Conservation (phyloP, 2,329 filamentous ascomycete species). For the Elsinoe ampelina region DNA sequence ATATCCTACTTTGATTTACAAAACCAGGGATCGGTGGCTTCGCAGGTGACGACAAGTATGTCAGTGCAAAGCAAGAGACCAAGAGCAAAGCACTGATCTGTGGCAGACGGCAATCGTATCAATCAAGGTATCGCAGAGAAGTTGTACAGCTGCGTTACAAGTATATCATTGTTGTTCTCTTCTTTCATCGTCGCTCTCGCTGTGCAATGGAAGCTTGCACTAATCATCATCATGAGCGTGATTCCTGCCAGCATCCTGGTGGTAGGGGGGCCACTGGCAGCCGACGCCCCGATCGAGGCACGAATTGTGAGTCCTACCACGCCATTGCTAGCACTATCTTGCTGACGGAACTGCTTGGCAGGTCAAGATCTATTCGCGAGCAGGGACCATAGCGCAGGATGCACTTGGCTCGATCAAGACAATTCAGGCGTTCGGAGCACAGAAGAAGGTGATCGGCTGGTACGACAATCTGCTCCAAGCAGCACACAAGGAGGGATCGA, state of each 20-base stretch:
- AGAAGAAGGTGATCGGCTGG: slow-evolving; percentile 33
- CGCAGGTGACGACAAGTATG: slow-evolving; percentile 50
- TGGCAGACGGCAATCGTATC: slow-evolving; percentile 29
- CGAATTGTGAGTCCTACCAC: slow-evolving; percentile 22
- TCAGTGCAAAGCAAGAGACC: not conserved
- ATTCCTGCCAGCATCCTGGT: slow-evolving; percentile 36
- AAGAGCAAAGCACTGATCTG: slow-evolving; percentile 12
- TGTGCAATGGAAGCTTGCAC: slow-evolving; percentile 36
- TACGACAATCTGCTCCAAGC: slow-evolving; percentile 36
- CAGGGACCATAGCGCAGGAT: slow-evolving; percentile 41
- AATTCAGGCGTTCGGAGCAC: slow-evolving; percentile 41
- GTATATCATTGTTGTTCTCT: slow-evolving; percentile 31
- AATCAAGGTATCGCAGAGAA: slow-evolving; percentile 35
- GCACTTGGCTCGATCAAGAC: slow-evolving; percentile 42
- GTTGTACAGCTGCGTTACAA: slow-evolving; percentile 27
- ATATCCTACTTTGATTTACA: slow-evolving; percentile 57
- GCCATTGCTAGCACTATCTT: not conserved
- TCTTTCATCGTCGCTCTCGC: slow-evolving; percentile 33
- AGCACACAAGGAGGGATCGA: slow-evolving; percentile 37
- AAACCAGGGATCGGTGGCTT: slow-evolving; percentile 48
- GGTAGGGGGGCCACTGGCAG: slow-evolving; percentile 25
- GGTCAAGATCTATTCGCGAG: slow-evolving; percentile 34
- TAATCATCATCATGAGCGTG: slow-evolving; percentile 37
- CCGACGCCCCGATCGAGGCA: slow-evolving; percentile 30
- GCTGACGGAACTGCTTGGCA: not conserved